A percentile compares a stretch with the other conserved stretches of the same genome.
Conservation (phyloP, 2,329 filamentous ascomycete species). For the Aspergillus pseudotamarii region DNA sequence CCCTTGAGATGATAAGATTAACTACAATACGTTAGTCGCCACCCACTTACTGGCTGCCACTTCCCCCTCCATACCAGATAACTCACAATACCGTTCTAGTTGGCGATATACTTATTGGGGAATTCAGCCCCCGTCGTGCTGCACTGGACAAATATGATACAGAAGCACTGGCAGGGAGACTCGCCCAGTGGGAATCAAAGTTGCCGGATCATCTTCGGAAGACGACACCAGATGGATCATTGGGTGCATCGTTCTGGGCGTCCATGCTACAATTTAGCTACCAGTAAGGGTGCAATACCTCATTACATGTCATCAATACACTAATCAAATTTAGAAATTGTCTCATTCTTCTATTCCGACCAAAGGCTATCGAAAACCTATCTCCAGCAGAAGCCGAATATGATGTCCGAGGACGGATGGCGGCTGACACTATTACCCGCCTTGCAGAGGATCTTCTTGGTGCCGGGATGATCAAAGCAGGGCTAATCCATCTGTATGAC, state of each 20-base stretch:
- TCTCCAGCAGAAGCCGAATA: background rate
- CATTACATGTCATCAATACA: too few species aligned
- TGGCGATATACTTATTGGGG: background rate
- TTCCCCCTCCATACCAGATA: background rate
- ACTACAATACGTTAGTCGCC: background rate
- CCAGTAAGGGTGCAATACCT: background rate
- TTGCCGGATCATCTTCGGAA: background rate
- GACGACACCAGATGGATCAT: background rate
- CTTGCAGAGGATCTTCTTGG: constrained; percentile 2
- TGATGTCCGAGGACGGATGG: background rate
- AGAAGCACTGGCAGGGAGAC: background rate
- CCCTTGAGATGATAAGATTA: background rate
- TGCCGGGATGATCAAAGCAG: background rate
- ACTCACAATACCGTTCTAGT: background rate
- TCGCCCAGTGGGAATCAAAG: background rate
- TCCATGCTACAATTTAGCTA: background rate
- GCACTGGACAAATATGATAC: background rate
- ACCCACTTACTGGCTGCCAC: background rate
- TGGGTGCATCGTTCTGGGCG: background rate
- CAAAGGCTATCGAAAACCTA: background rate
- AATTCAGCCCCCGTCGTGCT: background rate
- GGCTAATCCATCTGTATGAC: background rate
- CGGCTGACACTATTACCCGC: background rate
- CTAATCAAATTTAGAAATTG: background rate
- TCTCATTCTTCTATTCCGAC: background rate